Evolutionary conservation across 805 yeast species (phyloP), one percentile per base, ranked within the genome.

Genomic region (Wickerhamiella allomyrinae): DNA sequence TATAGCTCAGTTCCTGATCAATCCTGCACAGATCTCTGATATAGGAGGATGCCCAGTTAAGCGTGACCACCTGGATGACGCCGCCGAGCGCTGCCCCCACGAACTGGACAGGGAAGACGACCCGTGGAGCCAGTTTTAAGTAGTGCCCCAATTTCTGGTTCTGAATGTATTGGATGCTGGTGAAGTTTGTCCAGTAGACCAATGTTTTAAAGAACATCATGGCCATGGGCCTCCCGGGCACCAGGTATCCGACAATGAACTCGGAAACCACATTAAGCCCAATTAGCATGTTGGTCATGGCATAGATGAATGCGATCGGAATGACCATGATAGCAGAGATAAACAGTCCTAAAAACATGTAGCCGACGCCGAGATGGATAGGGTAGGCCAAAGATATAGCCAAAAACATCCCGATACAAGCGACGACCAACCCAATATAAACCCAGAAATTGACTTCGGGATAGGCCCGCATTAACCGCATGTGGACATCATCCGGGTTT

Each of bases 101-200:
- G 31, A 70, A 51, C 55, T 70, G 77, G 17, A 66, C 76, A 34
- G 67, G 57, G 59, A 79, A 76, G 47, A 77, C 61, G 1, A 75
- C 65, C 45, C 76, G 64, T 2, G 84, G 85, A 0, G 80, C 74
- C 15, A 79, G 61, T 49, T 76, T 76, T 53, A 75, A 57, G 53
- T 79, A 79, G 46, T 78, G 83, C 2, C 74, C 82, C 55, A 74
- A 55, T 51, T 78, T 78, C 66, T 73, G 70, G 50, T 75, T 79
- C 7, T 67, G 62, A 24, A 73, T 62, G 53, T 67, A 75, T 41
- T 66, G 61, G 33, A 73, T 65, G 1, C 80, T 79, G 51, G 75
- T 79, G 11, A 56, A 55, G 39, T 69, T 68, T 29, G 74, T 66
- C 48, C 70, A 70, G 55, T 67, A 73, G 21, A 80, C 79, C 49